phyloP scores from a whole-genome alignment of 768 basidiomycete species.

The Pleurotus tuber-regium region DNA sequence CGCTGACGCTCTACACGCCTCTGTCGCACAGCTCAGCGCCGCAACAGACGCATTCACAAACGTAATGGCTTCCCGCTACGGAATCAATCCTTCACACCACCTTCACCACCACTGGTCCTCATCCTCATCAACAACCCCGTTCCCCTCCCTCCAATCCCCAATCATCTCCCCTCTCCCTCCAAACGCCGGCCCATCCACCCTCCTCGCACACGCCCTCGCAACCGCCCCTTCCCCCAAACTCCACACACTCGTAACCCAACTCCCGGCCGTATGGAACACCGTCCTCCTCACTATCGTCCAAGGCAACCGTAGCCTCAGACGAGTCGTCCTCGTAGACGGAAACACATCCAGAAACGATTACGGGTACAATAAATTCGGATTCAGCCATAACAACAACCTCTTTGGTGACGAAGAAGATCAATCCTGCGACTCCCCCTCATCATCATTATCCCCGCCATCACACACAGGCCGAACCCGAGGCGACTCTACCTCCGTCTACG shows the following conservation, averaged over 20 bases:
- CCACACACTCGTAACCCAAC: conserved; percentile 47
- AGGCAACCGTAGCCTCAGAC: neutral
- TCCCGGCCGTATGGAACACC: conserved; percentile 60
- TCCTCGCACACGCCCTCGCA: conserved; percentile 33
- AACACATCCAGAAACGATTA: too few relatives aligned
- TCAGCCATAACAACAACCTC: too few relatives aligned
- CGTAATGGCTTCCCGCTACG: neutral
- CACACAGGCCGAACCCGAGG: too few relatives aligned
- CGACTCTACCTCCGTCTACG: too few relatives aligned
- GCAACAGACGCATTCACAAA: neutral
- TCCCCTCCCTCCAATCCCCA: conserved; percentile 1
- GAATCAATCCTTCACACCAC: neutral
- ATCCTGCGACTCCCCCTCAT: too few relatives aligned
- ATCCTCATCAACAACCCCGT: conserved; percentile 8
- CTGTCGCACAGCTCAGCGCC: neutral
- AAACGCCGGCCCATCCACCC: conserved; percentile 30
- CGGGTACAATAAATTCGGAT: too few relatives aligned
- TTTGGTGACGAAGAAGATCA: too few relatives aligned
- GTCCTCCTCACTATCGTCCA: conserved; percentile 41
- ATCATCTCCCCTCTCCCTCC: conserved; percentile 14
- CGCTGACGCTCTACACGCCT: neutral
- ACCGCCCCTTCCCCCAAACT: conserved; percentile 40
- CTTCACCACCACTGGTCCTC: conserved; percentile 11
- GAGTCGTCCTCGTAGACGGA: neutral
- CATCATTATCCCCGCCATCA: too few relatives aligned